Percentiles rank a stretch among this genome's conserved stretches.
phyloP scores from a whole-genome alignment of 345 rosid species.

The Luvunga scandens region DNA sequence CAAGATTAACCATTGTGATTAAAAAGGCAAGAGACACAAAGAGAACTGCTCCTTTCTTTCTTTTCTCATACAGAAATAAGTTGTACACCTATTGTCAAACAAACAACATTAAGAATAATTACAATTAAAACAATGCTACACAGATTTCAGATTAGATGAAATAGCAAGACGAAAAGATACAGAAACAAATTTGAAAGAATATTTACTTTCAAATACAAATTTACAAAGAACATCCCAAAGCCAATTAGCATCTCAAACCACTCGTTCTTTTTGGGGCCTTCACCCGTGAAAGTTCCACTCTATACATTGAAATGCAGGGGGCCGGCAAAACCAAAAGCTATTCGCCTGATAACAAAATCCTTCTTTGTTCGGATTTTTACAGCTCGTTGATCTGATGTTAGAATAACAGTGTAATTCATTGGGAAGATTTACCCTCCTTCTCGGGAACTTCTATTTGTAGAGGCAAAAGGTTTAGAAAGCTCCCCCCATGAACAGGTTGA shows the following conservation, averaged over 20 bases:
- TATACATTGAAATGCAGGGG: conserved; percentile 7
- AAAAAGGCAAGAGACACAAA: neutral
- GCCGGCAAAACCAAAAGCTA: conserved; percentile 23
- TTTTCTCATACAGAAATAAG: conserved; percentile 2
- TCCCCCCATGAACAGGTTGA: conserved; percentile 55
- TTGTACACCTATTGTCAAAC: conserved; percentile 8
- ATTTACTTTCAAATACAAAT: conserved; percentile 30
- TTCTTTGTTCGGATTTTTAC: neutral
- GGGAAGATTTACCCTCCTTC: conserved; percentile 37
- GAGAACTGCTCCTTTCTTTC: neutral
- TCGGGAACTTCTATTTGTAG: conserved; percentile 60
- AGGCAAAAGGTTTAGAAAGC: conserved; percentile 78
- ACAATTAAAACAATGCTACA: conserved; percentile 13
- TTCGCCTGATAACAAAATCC: conserved; percentile 15
- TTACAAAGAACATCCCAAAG: conserved; percentile 30
- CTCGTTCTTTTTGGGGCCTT: conserved; percentile 19
- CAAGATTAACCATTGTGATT: neutral
- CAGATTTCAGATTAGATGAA: conserved; percentile 12
- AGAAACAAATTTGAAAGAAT: conserved; percentile 31
- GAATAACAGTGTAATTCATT: conserved; percentile 24
- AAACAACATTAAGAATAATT: conserved; percentile 9
- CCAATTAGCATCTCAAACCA: conserved; percentile 34
- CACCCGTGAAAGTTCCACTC: conserved; percentile 19
- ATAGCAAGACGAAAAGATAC: neutral
- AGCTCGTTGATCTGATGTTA: conserved; percentile 9